Evolutionary conservation across 371 early-diverging fungal species (phyloP).

Genomic region (Lichtheimia ramosa): DNA sequence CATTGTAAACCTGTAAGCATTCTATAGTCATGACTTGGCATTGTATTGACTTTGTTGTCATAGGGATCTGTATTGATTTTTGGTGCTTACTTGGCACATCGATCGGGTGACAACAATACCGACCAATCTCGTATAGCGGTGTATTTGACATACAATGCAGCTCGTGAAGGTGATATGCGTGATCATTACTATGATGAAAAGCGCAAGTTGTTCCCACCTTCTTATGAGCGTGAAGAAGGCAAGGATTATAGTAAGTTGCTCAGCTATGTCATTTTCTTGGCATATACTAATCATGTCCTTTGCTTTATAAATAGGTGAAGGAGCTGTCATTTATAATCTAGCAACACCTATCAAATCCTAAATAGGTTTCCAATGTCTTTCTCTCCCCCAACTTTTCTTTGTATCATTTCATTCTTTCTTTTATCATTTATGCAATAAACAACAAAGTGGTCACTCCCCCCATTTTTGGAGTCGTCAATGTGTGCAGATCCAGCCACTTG

Average conservation of each 20-base stretch:
- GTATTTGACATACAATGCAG: conserved; percentile 59
- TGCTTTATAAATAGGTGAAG: conserved; percentile 12
- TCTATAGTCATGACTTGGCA: neutral
- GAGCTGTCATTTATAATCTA: conserved; percentile 18
- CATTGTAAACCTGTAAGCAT: conserved; percentile 48
- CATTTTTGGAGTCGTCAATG: neutral
- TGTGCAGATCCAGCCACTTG: neutral
- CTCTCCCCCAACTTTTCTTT: neutral
- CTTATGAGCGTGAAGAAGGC: conserved; percentile 48
- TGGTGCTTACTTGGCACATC: conserved; percentile 60
- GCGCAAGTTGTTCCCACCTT: conserved; percentile 54
- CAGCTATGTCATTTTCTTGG: neutral
- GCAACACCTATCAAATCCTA: conserved; percentile 20
- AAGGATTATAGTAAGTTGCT: conserved; percentile 46
- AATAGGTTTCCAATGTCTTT: neutral
- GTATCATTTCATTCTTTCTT: neutral
- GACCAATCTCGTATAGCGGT: conserved; percentile 48
- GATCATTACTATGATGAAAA: conserved; percentile 56
- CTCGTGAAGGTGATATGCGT: conserved; percentile 54
- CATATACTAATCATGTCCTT: neutral
- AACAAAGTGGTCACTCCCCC: too few species aligned
- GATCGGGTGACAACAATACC: conserved; percentile 51
- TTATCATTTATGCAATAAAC: neutral
- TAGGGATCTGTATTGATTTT: conserved; percentile 49
- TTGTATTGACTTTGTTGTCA: neutral